These are phyloP conservation scores for Xylaria telfairii DNA, from an alignment of 495 filamentous ascomycete genomes.

Conservation along the genomic window DNA sequence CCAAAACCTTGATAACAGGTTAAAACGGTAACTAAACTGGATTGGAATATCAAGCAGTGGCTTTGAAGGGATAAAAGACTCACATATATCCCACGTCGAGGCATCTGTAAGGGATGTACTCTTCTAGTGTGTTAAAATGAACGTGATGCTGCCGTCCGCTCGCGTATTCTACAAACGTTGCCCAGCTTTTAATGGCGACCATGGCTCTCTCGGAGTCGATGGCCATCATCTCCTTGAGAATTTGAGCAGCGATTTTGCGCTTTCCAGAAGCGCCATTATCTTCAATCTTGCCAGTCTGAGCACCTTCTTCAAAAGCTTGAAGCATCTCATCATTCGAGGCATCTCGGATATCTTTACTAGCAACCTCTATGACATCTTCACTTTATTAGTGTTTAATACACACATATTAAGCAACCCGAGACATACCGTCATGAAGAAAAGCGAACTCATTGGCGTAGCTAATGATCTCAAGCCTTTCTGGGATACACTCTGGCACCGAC, in stretches of 20 bases:
- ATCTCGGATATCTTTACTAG: conserved; percentile 9
- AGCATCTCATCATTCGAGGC: neutral
- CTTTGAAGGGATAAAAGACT: neutral
- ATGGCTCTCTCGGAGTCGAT: conserved; percentile 1
- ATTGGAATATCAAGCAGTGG: too few species aligned
- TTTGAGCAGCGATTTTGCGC: neutral
- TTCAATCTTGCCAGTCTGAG: conserved; percentile 8
- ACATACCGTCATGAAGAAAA: conserved; percentile 50
- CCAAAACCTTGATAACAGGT: conserved; percentile 17
- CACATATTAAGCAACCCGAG: neutral
- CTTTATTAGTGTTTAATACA: neutral
- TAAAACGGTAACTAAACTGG: neutral
- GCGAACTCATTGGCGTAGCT: conserved; percentile 52
- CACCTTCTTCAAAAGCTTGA: conserved; percentile 3
- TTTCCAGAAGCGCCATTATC: neutral
- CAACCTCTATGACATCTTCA: conserved; percentile 11
- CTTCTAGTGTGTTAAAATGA: conserved; percentile 26
- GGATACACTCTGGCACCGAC: conserved; percentile 45
- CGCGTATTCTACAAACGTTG: conserved; percentile 29
- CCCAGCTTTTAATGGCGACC: conserved; percentile 33
- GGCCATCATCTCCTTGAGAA: neutral
- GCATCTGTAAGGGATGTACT: conserved; percentile 23
- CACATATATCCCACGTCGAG: neutral
- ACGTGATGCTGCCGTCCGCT: conserved; percentile 17
- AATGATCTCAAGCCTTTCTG: conserved; percentile 50